Conservation (phyloP, 2,329 filamentous ascomycete genomes). For the Blastomyces silverae region DNA sequence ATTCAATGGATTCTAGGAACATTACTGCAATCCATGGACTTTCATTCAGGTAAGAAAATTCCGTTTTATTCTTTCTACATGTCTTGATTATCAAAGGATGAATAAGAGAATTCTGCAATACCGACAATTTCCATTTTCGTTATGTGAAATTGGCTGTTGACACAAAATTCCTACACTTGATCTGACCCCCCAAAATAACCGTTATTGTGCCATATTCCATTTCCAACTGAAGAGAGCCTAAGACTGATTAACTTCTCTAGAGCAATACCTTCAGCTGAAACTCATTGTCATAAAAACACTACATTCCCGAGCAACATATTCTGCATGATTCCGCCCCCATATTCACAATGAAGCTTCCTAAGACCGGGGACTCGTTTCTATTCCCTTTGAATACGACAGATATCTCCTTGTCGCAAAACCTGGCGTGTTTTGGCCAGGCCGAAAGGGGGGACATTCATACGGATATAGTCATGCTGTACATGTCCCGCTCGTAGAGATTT, state of each 20-base stretch:
- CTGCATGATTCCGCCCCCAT: background rate
- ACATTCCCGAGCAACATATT: background rate
- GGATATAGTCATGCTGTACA: too few species aligned
- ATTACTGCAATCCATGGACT: background rate
- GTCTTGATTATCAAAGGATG: slow-evolving; percentile 28
- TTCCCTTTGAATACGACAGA: slow-evolving; percentile 12
- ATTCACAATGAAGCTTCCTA: background rate
- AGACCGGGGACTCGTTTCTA: background rate
- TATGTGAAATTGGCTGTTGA: slow-evolving; percentile 42
- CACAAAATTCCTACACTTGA: slow-evolving; percentile 41
- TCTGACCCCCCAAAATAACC: slow-evolving; percentile 29
- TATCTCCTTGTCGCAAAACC: too few species aligned
- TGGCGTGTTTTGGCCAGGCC: too few species aligned
- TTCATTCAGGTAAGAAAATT: slow-evolving; percentile 2
- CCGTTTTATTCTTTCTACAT: background rate
- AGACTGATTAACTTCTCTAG: background rate
- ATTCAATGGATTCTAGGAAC: background rate
- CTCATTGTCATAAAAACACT: background rate
- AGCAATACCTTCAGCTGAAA: background rate
- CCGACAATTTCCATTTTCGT: slow-evolving; percentile 37
- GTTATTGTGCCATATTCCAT: too few species aligned
- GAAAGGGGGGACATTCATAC: too few species aligned
- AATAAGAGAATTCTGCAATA: slow-evolving; percentile 44
- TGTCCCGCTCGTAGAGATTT: too few species aligned
- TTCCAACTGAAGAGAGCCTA: background rate